Evolutionary conservation across 2,329 filamentous ascomycete species (phyloP).

Genomic region (Colletotrichum sansevieriae): DNA sequence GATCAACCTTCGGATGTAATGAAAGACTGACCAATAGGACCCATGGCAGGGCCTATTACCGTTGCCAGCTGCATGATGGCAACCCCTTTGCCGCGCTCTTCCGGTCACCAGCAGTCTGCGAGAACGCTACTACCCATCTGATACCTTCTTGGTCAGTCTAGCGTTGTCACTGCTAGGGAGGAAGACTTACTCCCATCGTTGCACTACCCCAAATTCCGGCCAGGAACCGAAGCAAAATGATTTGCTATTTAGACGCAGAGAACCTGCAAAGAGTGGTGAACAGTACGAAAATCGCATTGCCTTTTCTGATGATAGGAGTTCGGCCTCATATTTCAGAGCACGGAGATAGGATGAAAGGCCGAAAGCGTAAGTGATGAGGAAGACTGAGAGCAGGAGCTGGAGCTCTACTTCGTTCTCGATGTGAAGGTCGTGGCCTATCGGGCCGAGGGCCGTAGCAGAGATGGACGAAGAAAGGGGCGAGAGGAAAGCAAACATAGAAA

Average conservation of each 20-base stretch:
- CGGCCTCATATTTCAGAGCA: conserved; percentile 58
- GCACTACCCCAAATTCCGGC: conserved; percentile 67
- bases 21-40: conserved; percentile 58
- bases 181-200: conserved; percentile 59
- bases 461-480: conserved; percentile 65
- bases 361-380: conserved; percentile 61
- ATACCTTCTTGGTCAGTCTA: conserved; percentile 51
- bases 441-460: conserved; percentile 48
- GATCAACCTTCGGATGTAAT: not conserved
- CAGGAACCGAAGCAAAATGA: conserved; percentile 56
- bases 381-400: conserved; percentile 60
- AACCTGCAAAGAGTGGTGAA: conserved; percentile 60
- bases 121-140: conserved; percentile 62
- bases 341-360: conserved; percentile 58
- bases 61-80: conserved; percentile 55
- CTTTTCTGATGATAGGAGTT: conserved; percentile 52
- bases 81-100: conserved; percentile 59
- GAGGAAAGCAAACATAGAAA: conserved; percentile 64
- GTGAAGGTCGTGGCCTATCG: conserved; percentile 57
- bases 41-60: conserved; percentile 54
- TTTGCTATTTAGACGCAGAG: conserved; percentile 52
- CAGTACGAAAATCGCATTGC: conserved; percentile 50
- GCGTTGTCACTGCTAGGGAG: not conserved
- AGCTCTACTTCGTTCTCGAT: conserved; percentile 55
- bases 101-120: conserved; percentile 59